Base-by-base conservation (phyloP, 306 rosid genomes). In the Acmispon strigosus region DNA sequence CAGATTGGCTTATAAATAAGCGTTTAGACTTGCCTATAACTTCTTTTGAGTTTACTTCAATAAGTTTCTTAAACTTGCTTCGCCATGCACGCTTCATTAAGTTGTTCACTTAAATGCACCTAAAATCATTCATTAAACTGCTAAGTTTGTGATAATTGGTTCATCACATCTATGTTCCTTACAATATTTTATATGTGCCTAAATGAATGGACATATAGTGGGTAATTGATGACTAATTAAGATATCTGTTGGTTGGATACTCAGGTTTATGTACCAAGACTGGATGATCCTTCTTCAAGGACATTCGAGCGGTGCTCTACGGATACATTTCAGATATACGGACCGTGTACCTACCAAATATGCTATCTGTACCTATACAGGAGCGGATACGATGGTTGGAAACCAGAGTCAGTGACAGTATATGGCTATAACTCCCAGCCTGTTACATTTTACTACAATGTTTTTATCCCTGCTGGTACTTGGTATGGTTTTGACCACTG, bases 371-470 rank as follows among this genome's bases (percentile, higher is more conserved):
- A 88, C 42, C 52, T 93, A 24, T 88, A 93, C 85, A 80, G 96
- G 69, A 82, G 32, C 2, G 93, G 98, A 34, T 82, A 76, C 74
- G 98, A 93, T 66, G 98, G 98, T 12, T 93, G 98, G 98, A 74
- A 53, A 18, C 90, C 87, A 10, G 86, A 93, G 59, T 70, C 64
- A 41, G 96, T 93, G 48, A 82, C 89, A 43, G 83, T 90, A 24
- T 73, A 34, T 36, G 82, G 90, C 2, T 62, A 76, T 43, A 3
- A 65, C 75, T 70, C 70, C 3, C 76, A 10, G 22, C 70, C 98
- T 2, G 76, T 69, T 48, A 63, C 89, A 0, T 93, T 88, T 49
- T 70, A 84, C 66, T 93, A 70, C 85, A 75, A 85, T 42, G 11
- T 83, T 17, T 81, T 29, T 8, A 83, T 93, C 24, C 98, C 96